Evolutionary conservation across 129 eudicot genomes (phyloP).

Genomic region (Scalesia atractyloides): DNA sequence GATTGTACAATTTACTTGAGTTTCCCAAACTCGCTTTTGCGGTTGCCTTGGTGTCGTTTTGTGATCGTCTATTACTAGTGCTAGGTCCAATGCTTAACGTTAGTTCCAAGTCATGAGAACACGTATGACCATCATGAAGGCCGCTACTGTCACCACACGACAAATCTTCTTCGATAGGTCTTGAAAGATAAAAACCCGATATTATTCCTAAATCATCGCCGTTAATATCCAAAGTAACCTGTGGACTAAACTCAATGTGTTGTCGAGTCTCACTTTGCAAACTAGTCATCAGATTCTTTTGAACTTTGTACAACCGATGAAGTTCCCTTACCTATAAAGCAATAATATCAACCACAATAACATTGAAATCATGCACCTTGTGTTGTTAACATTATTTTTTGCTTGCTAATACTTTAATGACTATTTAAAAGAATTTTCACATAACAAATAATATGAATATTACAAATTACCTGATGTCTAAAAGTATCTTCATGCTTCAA

Average conservation of each 20-base stretch:
- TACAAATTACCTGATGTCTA: constrained; percentile 58
- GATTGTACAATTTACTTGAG: constrained; percentile 34
- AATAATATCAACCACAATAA: not conserved
- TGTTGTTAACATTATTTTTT: not conserved
- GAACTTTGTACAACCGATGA: constrained; percentile 59
- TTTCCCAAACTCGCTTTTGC: constrained; percentile 35
- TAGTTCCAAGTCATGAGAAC: constrained; percentile 48
- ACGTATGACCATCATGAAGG: constrained; percentile 15
- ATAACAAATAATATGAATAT: not conserved
- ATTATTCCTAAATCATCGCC: constrained; percentile 33
- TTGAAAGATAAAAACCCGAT: constrained; percentile 47
- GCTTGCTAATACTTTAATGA: not conserved
- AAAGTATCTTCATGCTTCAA: constrained; percentile 68
- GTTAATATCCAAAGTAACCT: constrained; percentile 10
- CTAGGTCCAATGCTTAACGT: constrained; percentile 61
- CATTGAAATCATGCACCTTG: not conserved
- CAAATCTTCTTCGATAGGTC: constrained; percentile 32
- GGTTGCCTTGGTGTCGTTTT: constrained; percentile 15
- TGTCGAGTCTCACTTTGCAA: constrained; percentile 32
- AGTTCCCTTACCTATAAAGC: constrained; percentile 66
- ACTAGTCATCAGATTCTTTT: constrained; percentile 53
- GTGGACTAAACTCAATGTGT: not conserved
- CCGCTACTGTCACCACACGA: constrained; percentile 34
- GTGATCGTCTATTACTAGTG: constrained; percentile 32
- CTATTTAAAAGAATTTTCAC: not conserved